A percentile compares a stretch with the other conserved stretches of the same genome.
These are phyloP conservation scores for Bipolaris zeicola DNA, from an alignment of 2,329 filamentous ascomycete genomes.

Conservation along the genomic window DNA sequence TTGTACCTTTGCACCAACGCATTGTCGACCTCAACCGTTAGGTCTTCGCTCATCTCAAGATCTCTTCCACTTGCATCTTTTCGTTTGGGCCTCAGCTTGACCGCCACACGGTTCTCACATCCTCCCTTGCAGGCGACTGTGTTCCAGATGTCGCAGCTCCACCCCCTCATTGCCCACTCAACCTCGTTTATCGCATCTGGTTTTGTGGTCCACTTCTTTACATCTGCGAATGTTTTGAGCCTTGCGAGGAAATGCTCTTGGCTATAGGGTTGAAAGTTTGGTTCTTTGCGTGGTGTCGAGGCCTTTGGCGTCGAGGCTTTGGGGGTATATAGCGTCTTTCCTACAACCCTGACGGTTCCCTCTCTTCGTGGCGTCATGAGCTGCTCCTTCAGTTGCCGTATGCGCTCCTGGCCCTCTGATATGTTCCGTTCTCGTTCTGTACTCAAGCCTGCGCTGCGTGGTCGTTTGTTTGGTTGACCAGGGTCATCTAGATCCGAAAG, in stretches of 20 bases:
- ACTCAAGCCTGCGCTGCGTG: slow-evolving; percentile 37
- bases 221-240: slow-evolving; percentile 85
- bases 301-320: slow-evolving; percentile 31
- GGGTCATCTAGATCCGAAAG: slow-evolving; percentile 29
- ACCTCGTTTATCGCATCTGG: slow-evolving; percentile 85
- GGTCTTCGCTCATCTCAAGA: slow-evolving; percentile 60
- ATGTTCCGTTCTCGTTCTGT: slow-evolving; percentile 36
- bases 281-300: slow-evolving; percentile 47
- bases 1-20: slow-evolving; percentile 78
- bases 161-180: slow-evolving; percentile 92
- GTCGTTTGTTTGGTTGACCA: slow-evolving; percentile 44
- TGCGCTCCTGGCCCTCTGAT: slow-evolving; percentile 38
- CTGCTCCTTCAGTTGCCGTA: slow-evolving; percentile 41
- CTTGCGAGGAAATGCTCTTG: slow-evolving; percentile 80
- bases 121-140: slow-evolving; percentile 80
- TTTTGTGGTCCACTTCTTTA: slow-evolving; percentile 93
- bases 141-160: slow-evolving; percentile 76
- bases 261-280: slow-evolving; percentile 86
- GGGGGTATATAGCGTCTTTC: slow-evolving; percentile 31
- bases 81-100: slow-evolving; percentile 68
- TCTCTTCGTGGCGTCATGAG: slow-evolving; percentile 36
- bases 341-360: slow-evolving; percentile 41
- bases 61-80: slow-evolving; percentile 49
- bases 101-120: slow-evolving; percentile 82
- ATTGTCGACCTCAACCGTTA: slow-evolving; percentile 57